phyloP scores from a whole-genome alignment of 2,329 filamentous ascomycete genomes.

The Aspergillus transmontanensis region DNA sequence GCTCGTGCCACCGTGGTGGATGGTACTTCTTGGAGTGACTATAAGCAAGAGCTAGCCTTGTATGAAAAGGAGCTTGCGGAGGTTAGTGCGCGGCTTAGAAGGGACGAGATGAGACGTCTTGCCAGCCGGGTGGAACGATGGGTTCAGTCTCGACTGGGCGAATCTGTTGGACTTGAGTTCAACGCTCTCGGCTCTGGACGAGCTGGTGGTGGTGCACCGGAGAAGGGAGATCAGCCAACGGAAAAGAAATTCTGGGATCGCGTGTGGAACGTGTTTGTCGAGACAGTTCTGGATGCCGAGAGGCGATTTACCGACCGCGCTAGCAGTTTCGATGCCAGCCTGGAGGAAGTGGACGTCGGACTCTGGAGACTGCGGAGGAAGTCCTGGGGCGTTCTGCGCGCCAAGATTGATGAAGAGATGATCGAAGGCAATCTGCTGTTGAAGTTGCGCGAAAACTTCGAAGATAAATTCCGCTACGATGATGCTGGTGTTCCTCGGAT shows the following conservation, averaged over 20 bases:
- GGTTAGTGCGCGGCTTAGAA: slow-evolving; percentile 79
- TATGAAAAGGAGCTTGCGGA: slow-evolving; percentile 92
- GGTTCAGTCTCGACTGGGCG: slow-evolving; percentile 84
- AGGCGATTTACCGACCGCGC: slow-evolving; percentile 82
- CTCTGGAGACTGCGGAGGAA: slow-evolving; percentile 91
- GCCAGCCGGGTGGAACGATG: slow-evolving; percentile 90
- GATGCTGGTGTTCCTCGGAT: slow-evolving; percentile 92
- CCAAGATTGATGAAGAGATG: slow-evolving; percentile 94
- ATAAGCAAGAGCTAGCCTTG: slow-evolving; percentile 74
- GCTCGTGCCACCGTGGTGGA: slow-evolving; percentile 74
- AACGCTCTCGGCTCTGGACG: slow-evolving; percentile 91
- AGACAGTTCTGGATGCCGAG: slow-evolving; percentile 83
- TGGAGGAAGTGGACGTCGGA: slow-evolving; percentile 88
- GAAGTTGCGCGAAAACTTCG: slow-evolving; percentile 96
- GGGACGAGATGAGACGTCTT: slow-evolving; percentile 93
- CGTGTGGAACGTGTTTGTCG: slow-evolving; percentile 83
- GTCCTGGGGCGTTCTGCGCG: slow-evolving; percentile 86
- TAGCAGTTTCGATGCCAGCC: slow-evolving; percentile 88
- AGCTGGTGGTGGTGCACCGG: slow-evolving; percentile 78
- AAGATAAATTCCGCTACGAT: slow-evolving; percentile 98
- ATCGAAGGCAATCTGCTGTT: slow-evolving; percentile 96
- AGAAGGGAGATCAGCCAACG: slow-evolving; percentile 70
- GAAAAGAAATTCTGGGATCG: slow-evolving; percentile 96
- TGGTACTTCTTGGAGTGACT: slow-evolving; percentile 84
- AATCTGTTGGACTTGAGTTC: slow-evolving; percentile 90